Percentiles rank a stretch among this genome's conserved stretches.
These are phyloP conservation scores for Termitomyces sp. DNA, from an alignment of 768 basidiomycete species.

Conservation along the genomic window DNA sequence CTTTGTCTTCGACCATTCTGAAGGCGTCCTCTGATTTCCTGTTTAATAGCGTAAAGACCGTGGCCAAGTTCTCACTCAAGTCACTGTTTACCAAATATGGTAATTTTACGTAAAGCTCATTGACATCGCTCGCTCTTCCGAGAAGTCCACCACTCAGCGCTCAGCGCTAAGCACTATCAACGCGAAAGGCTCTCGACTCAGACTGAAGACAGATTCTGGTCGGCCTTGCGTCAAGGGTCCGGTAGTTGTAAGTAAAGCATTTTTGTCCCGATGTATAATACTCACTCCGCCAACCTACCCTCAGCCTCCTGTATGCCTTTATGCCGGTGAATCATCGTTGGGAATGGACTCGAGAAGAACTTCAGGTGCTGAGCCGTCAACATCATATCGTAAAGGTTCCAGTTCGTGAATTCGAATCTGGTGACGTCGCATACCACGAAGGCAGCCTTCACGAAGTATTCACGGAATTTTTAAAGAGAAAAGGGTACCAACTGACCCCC, in stretches of 20 bases:
- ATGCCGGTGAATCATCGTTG: slow-evolving; percentile 15
- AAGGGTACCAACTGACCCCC: slow-evolving; percentile 15
- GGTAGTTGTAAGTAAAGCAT: background rate
- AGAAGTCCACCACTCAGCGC: too few relatives aligned
- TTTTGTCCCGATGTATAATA: background rate
- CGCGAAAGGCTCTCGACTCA: background rate
- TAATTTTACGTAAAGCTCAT: background rate
- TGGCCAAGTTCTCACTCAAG: too few relatives aligned
- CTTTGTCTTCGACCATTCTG: background rate
- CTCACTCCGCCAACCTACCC: background rate
- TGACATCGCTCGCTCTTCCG: too few relatives aligned
- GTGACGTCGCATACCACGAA: slow-evolving; percentile 20
- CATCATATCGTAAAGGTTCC: background rate
- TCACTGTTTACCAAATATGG: background rate
- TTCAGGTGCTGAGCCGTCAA: background rate
- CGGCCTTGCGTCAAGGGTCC: background rate
- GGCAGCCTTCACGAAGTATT: slow-evolving; percentile 19
- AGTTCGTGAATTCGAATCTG: slow-evolving; percentile 17
- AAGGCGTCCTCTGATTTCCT: background rate
- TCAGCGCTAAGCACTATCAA: background rate
- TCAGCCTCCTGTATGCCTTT: slow-evolving; percentile 7
- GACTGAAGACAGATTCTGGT: background rate
- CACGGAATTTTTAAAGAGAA: slow-evolving; percentile 14
- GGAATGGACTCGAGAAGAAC: slow-evolving; percentile 12
- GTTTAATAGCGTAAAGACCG: background rate